Conservation (phyloP, 176 grass and related monocot genomes). For the Raddia guianensis region DNA sequence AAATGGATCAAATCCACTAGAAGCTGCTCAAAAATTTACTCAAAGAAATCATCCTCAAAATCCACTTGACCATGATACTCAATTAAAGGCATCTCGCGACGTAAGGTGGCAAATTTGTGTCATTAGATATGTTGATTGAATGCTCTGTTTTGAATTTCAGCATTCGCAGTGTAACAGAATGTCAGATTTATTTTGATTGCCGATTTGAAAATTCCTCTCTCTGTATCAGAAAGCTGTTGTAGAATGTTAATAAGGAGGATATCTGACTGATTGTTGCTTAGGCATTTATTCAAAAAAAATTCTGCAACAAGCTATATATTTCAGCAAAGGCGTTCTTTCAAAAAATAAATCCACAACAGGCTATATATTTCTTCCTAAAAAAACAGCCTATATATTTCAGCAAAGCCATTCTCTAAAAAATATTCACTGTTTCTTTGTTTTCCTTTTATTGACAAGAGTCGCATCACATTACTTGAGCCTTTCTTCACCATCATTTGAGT, state of each 20-base stretch:
- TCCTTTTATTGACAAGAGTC: constrained; percentile 3
- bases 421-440: background rate
- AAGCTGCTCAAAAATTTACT: constrained; percentile 56
- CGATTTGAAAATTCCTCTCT: constrained; percentile 11
- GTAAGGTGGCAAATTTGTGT: constrained; percentile 96
- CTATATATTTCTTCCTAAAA: too few species aligned
- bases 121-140: constrained; percentile 47
- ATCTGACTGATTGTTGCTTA: background rate
- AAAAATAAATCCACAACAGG: background rate
- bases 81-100: constrained; percentile 99
- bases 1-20: constrained; percentile 45
- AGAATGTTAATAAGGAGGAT: background rate
- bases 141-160: constrained; percentile 31
- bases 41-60: constrained; percentile 69
- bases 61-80: constrained; percentile 84
- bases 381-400: too few species aligned
- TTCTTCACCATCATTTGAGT: background rate
- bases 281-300: background rate
- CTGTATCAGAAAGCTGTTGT: background rate
- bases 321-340: background rate
- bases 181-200: constrained; percentile 30
- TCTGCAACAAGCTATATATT: too few species aligned
- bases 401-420: background rate
- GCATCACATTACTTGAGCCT: constrained; percentile 26
- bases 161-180: background rate